Evolutionary conservation across 2,329 filamentous ascomycete species (phyloP).

Genomic region (Phyllosticta citriasiana): DNA sequence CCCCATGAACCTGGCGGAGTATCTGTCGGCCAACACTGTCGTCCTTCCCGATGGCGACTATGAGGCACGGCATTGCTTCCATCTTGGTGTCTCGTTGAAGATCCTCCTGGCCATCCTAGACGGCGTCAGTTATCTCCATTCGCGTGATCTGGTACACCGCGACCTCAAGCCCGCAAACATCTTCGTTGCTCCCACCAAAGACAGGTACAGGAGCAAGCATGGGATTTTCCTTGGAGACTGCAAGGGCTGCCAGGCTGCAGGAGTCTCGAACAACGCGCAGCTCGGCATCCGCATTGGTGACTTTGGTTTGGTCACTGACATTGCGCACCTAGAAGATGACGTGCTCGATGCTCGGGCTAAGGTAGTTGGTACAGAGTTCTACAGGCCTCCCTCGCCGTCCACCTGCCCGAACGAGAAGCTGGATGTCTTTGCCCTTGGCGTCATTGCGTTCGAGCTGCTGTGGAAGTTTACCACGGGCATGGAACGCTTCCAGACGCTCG

Average conservation of each 20-base stretch:
- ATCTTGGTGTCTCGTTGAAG: conserved; percentile 45
- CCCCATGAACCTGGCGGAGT: conserved; percentile 51
- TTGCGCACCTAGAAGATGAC: conserved; percentile 28
- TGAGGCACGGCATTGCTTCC: conserved; percentile 51
- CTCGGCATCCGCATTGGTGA: conserved; percentile 56
- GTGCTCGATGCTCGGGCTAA: conserved; percentile 22
- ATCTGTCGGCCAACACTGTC: conserved; percentile 32
- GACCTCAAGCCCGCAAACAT: conserved; percentile 62
- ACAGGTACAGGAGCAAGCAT: conserved; percentile 28
- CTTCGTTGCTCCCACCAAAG: conserved; percentile 45
- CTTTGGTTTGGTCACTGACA: conserved; percentile 54
- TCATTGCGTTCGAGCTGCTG: conserved; percentile 53
- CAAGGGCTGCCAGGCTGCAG: conserved; percentile 31
- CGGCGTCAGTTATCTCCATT: conserved; percentile 56
- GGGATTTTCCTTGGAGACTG: conserved; percentile 40
- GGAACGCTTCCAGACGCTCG: conserved; percentile 29
- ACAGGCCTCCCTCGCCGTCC: conserved; percentile 40
- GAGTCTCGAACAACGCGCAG: conserved; percentile 20
- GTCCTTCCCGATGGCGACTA: conserved; percentile 17
- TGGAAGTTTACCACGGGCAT: conserved; percentile 38
- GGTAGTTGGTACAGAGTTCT: conserved; percentile 52
- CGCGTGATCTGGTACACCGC: conserved; percentile 51
- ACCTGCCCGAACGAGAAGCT: conserved; percentile 39
- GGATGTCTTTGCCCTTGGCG: conserved; percentile 52
- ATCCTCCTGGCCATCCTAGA: conserved; percentile 51